Percentiles rank a stretch among this genome's conserved stretches.
Evolutionary conservation across 495 filamentous ascomycete species (phyloP).

Genomic region (Lindgomyces ingoldianus): DNA sequence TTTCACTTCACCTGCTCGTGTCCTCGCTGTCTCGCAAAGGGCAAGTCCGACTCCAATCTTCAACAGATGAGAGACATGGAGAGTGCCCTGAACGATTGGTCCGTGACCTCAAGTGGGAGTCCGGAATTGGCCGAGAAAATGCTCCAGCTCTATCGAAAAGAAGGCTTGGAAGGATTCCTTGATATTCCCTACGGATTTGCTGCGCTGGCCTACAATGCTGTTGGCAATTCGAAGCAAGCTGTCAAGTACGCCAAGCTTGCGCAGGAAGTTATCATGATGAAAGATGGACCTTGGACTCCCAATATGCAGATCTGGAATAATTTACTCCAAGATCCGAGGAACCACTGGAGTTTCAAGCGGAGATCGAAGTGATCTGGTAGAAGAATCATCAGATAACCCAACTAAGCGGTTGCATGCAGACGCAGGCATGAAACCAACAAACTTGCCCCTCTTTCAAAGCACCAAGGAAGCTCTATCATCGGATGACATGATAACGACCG

Average conservation of each 20-base stretch:
- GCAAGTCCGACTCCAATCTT: conserved; percentile 15
- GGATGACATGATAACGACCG: background rate
- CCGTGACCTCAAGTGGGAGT: background rate
- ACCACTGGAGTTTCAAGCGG: conserved; percentile 31
- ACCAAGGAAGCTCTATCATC: background rate
- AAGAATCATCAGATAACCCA: too few species aligned
- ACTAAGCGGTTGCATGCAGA: too few species aligned
- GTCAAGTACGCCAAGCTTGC: conserved; percentile 36
- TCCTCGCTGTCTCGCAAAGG: conserved; percentile 14
- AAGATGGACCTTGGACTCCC: conserved; percentile 40
- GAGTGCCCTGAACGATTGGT: conserved; percentile 29
- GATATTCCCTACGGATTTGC: conserved; percentile 38
- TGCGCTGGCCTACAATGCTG: conserved; percentile 37
- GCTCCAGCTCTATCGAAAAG: conserved; percentile 36
- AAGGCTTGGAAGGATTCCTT: conserved; percentile 39
- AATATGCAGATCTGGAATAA: conserved; percentile 30
- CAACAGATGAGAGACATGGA: conserved; percentile 12
- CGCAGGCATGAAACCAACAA: background rate
- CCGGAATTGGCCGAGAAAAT: conserved; percentile 36
- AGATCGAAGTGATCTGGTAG: background rate
- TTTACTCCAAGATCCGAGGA: conserved; percentile 15
- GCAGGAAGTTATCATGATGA: conserved; percentile 34
- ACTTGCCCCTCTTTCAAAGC: background rate
- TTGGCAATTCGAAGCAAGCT: conserved; percentile 33
- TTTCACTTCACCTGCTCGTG: conserved; percentile 36